Base-by-base conservation (phyloP, 129 eudicot genomes). In the Glebionis coronaria region DNA sequence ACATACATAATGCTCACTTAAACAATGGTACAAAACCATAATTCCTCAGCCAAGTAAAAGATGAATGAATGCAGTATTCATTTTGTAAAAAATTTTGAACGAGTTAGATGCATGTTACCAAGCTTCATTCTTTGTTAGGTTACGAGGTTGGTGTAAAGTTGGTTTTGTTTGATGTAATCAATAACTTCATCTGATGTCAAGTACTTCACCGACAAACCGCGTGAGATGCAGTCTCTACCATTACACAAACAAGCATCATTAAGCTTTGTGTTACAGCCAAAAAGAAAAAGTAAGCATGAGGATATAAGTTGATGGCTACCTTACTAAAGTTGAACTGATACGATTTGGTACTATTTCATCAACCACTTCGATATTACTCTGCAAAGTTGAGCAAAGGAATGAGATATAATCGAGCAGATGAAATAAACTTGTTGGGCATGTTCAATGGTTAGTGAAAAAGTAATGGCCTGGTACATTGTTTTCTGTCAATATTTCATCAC, bases 291-390 rank as follows among this genome's bases (percentile, higher is more conserved):
- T 10, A 16, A 2, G 16, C 54, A 13, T 44, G n/a, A 68, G 2
- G 1, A 16, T 16, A 18, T 3, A n/a, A 13, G 12, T 12, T 21
- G 11, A 9, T 23, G 55, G 42, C 76, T 78, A 93, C 98, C 98
- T 84, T 57, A 93, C 73, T 77, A 87, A 62, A 8, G 98, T 86
- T 35, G 98, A 93, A 63, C 98, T 88, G 68, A 93, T 86, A 42
- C 85, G 88, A 59, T 88, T 88, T 44, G 96, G 89, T 47, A 93
- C 90, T 13, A 84, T 77, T 74, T 93, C 96, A 67, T 88, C 91
- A 7, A 93, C 98, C 58, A 88, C 73, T 69, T 63, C 76, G 61
- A 93, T 93, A 63, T 93, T 93, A 64, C 65, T 67, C 98, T 92
- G 91, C 79, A 76, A 15, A 2, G 62, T 55, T 29, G 4, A 35